Percentiles rank a stretch among this genome's conserved stretches.
Evolutionary conservation across 225 moss, liverwort and hornwort species (phyloP).

Genomic region (Neckera pumila): DNA sequence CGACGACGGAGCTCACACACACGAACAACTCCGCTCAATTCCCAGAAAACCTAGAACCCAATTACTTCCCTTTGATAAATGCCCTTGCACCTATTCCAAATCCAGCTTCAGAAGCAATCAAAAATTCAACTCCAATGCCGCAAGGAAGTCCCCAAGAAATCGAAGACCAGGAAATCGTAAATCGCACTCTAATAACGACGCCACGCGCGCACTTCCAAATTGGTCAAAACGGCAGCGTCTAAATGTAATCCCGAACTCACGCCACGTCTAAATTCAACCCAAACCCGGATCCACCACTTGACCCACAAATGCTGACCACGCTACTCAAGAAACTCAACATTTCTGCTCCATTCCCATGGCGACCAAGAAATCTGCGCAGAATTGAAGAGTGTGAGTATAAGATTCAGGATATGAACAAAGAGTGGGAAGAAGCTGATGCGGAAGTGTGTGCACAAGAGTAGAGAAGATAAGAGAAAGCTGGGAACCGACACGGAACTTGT

Average conservation of each 20-base stretch:
- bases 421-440: neutral
- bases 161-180: neutral
- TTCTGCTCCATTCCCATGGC: neutral
- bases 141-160: neutral
- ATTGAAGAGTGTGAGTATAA: neutral
- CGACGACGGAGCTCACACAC: neutral
- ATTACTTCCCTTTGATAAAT: neutral
- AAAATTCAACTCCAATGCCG: neutral
- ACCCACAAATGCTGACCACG: neutral
- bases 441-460: neutral
- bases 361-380: neutral
- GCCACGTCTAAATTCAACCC: neutral
- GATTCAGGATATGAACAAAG: neutral
- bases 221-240: neutral
- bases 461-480: neutral
- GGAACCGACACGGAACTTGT: neutral
- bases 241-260: neutral
- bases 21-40: neutral
- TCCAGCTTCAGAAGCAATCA: neutral
- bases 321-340: neutral
- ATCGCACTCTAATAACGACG: neutral
- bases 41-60: neutral
- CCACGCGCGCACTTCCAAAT: neutral
- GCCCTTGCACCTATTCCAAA: neutral
- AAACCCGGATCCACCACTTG: neutral